Conservation (phyloP, 2,329 filamentous ascomycete species). For the Ceratocystis destructans region DNA sequence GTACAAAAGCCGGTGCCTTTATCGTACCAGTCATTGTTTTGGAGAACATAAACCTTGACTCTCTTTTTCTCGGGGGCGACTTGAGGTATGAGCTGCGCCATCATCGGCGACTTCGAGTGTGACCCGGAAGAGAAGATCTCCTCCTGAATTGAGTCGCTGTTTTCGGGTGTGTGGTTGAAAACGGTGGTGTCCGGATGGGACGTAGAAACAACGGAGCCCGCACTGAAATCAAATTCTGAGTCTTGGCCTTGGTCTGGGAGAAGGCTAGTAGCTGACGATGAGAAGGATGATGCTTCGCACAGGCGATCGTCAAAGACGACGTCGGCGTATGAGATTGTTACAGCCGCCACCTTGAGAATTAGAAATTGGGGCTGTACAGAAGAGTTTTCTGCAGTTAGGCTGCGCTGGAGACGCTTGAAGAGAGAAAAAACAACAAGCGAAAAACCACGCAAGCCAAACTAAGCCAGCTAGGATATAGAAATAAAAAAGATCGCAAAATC, state of each 20-base stretch:
- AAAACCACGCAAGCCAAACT: neutral
- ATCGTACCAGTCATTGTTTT: constrained; percentile 98
- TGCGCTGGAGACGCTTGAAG: neutral
- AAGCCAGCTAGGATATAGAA: neutral
- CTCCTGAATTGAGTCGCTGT: constrained; percentile 13
- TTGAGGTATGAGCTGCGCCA: constrained; percentile 59
- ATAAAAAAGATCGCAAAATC: constrained; percentile 2
- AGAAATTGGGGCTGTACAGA: constrained; percentile 13
- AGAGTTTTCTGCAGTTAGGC: constrained; percentile 7
- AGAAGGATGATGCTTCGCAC: constrained; percentile 13
- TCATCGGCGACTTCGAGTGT: constrained; percentile 50
- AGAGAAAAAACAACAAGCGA: neutral
- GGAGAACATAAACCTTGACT: constrained; percentile 98
- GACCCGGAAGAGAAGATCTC: constrained; percentile 10
- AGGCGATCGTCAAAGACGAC: constrained; percentile 19
- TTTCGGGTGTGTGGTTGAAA: neutral
- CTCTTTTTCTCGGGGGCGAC: constrained; percentile 52
- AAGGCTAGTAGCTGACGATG: neutral
- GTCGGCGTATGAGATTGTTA: constrained; percentile 14
- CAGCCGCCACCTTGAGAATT: constrained; percentile 16
- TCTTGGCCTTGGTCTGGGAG: neutral
- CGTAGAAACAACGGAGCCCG: neutral
- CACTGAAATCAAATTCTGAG: constrained; percentile 9
- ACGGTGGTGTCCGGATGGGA: neutral
- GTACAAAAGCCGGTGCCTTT: constrained; percentile 91